Conservation (phyloP, 2,329 filamentous ascomycete genomes). For the Stagonosporopsis tanaceti region DNA sequence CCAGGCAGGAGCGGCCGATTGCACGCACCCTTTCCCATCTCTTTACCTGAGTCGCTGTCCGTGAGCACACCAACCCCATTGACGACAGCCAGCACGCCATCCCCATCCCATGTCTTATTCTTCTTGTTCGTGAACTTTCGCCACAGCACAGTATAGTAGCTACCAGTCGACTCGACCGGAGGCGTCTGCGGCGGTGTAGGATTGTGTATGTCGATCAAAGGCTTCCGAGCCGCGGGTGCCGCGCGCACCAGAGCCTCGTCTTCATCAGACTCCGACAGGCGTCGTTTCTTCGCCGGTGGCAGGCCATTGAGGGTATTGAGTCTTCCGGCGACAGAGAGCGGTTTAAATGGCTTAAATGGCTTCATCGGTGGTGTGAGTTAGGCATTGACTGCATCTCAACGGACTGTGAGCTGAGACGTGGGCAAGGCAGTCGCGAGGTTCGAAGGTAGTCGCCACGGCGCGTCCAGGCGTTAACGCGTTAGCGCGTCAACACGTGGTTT, state of each 20-base stretch:
- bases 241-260: conserved; percentile 22
- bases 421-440: neutral
- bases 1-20: conserved; percentile 67
- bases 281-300: conserved; percentile 54
- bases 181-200: conserved; percentile 28
- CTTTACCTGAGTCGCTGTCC: conserved; percentile 66
- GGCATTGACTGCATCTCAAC: conserved; percentile 2
- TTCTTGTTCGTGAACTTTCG: conserved; percentile 75
- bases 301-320: conserved; percentile 28
- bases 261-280: conserved; percentile 46
- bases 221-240: conserved; percentile 39
- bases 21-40: conserved; percentile 66
- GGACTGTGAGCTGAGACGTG: neutral
- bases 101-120: conserved; percentile 80
- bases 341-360: conserved; percentile 44
- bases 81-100: conserved; percentile 68
- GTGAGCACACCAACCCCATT: conserved; percentile 67
- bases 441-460: conserved; percentile 1
- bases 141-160: conserved; percentile 59
- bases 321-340: conserved; percentile 44
- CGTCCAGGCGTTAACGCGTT: conserved; percentile 2
- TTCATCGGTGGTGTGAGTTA: conserved; percentile 2
- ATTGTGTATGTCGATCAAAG: conserved; percentile 38
- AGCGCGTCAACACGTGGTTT: conserved; percentile 5
- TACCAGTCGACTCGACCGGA: conserved; percentile 37